These are phyloP conservation scores for Chlamydomonas sphaeroides DNA, from an alignment of 139 green algal species.

Conservation along the genomic window DNA sequence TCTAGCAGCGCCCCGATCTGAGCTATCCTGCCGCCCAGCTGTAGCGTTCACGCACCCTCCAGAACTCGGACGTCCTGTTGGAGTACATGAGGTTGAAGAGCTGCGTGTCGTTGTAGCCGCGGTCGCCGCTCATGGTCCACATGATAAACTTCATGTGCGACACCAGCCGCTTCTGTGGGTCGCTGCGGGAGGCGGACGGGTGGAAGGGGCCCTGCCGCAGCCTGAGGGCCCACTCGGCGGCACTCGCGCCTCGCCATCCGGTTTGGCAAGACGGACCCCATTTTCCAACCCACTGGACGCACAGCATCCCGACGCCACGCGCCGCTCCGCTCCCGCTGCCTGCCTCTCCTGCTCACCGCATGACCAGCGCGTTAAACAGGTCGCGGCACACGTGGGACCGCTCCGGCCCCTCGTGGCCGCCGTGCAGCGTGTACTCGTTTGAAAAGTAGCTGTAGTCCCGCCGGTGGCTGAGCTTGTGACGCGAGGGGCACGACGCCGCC, in stretches of 20 bases:
- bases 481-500: background rate
- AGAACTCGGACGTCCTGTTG: slow-evolving; percentile 7
- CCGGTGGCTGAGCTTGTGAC: background rate
- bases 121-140: slow-evolving; percentile 40
- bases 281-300: too few species aligned
- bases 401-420: background rate
- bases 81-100: slow-evolving; percentile 34
- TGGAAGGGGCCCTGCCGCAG: too few species aligned
- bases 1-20: too few species aligned
- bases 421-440: slow-evolving; percentile 40
- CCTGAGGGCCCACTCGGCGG: too few species aligned
- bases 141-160: slow-evolving; percentile 43
- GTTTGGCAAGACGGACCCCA: too few species aligned
- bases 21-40: too few species aligned
- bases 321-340: too few species aligned
- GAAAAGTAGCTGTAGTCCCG: slow-evolving; percentile 32
- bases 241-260: too few species aligned
- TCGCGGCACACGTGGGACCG: slow-evolving; percentile 16
- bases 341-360: slow-evolving; percentile 29
- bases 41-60: slow-evolving; percentile 21
- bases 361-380: slow-evolving; percentile 23
- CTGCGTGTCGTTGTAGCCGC: slow-evolving; percentile 33
- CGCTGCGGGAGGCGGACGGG: too few species aligned
- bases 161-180: slow-evolving; percentile 24
- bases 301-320: too few species aligned